A percentile compares a stretch with the other conserved stretches of the same genome.
Conservation (phyloP, 345 rosid genomes). For the Durio zibethinus region DNA sequence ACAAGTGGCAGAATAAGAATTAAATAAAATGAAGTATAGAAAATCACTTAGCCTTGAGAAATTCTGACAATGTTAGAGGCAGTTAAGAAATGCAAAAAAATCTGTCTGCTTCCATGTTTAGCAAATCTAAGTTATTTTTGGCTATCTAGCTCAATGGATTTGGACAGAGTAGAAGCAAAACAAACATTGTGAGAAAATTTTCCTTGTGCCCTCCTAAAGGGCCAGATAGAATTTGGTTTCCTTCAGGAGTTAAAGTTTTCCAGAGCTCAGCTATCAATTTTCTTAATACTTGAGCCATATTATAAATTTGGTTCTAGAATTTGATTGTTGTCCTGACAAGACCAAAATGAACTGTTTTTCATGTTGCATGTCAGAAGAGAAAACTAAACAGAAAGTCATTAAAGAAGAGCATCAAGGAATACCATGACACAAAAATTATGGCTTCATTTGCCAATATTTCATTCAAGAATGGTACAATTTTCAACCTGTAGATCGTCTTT, state of each 20-base stretch:
- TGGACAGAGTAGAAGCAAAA: background rate
- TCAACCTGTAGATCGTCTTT: background rate
- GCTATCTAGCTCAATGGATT: conserved; percentile 16
- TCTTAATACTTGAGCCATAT: background rate
- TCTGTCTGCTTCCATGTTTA: conserved; percentile 1
- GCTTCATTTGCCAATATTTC: conserved; percentile 71
- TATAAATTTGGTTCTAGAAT: background rate
- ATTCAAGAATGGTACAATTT: conserved; percentile 58
- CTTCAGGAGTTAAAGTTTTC: conserved; percentile 22
- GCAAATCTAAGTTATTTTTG: conserved; percentile 8
- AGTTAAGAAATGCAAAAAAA: background rate
- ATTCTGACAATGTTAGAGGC: background rate
- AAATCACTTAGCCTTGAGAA: background rate
- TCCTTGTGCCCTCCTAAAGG: conserved; percentile 26
- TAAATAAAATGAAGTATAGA: background rate
- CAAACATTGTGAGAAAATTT: background rate
- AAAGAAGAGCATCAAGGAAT: conserved; percentile 52
- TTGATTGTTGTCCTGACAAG: background rate
- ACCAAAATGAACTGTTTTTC: conserved; percentile 49
- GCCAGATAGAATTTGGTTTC: conserved; percentile 45
- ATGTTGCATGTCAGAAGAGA: conserved; percentile 55
- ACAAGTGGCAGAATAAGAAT: background rate
- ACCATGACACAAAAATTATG: conserved; percentile 46
- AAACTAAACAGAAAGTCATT: conserved; percentile 43
- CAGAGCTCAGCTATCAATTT: background rate